Evolutionary conservation across 768 basidiomycete genomes (phyloP), one percentile per base, ranked within the genome.

Genomic region (Mrakia frigida): DNA sequence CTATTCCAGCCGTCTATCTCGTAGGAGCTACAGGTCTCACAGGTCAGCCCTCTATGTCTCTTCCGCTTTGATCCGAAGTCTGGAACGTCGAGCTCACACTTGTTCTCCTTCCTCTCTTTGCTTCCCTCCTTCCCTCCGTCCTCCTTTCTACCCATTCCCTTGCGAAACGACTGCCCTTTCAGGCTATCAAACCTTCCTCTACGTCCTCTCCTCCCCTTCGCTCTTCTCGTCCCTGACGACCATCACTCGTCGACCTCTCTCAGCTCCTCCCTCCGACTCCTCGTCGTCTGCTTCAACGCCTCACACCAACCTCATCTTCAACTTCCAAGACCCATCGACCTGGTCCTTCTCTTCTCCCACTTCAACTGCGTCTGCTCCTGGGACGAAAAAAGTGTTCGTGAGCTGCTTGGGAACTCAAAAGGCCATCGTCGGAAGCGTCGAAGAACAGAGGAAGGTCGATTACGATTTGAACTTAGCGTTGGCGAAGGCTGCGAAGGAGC

Each of bases 21-120:
- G 79, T 79, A 21, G 82, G 82, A 35, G 80, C 81, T 0, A 83
- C 82, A 21, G 82, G 82, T 46, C 80, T 83, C 1, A 83, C 82
- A 28, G 75, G 75, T 72, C 5, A 37, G 56, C n/a, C n/a, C n/a
- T 37, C 6, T 33, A 31, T 13, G 3, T 18, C 14, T 28, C 2
- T 7, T 18, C 39, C 65, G 39, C 33, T 14, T 39, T 67, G 0
- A 13, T 28, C 25, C 11, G 14, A 53, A 11, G 25, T 7, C 68
- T 9, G 61, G 6, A 4, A n/a, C 33, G 28, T 9, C 31, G 16
- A 31, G 33, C 31, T 31, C 63, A 33, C 33, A 25, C 2, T 21
- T 50, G 16, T 3, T 16, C 46, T 18, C 21, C 33, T 4, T 37
- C 18, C n/a, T n/a, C 18, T 33, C 65, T 35, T 23, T 39, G 9